A percentile compares a stretch with the other conserved stretches of the same genome.
These are phyloP conservation scores for Aspergillus asperescens DNA, from an alignment of 495 filamentous ascomycete species.

Conservation along the genomic window DNA sequence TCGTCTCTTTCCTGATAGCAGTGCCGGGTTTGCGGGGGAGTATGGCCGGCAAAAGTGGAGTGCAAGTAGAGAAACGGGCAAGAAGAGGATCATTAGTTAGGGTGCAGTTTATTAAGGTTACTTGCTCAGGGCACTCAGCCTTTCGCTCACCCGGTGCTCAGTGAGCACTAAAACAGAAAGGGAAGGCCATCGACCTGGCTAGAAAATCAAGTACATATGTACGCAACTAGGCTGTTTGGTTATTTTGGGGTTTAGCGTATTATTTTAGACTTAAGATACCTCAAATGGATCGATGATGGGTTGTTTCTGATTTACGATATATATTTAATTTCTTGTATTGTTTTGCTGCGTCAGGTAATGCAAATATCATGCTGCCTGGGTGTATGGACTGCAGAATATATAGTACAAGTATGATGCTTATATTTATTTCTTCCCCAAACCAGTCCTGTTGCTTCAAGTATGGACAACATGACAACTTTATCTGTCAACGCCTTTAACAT, in stretches of 20 bases:
- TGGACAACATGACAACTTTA: no score
- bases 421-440: no score
- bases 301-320: not conserved
- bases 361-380: no score
- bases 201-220: constrained; percentile 8
- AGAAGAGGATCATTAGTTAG: constrained; percentile 2
- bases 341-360: no score
- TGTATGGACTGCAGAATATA: no score
- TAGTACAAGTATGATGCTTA: no score
- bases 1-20: constrained; percentile 7
- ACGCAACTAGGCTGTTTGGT: not conserved
- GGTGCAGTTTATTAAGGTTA: constrained; percentile 4
- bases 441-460: no score
- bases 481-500: no score
- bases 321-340: not conserved
- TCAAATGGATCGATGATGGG: not conserved
- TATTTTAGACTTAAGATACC: not conserved
- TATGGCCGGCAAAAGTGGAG: constrained; percentile 9
- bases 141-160: constrained; percentile 1
- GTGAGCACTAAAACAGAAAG: constrained; percentile 16
- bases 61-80: constrained; percentile 4
- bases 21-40: not conserved
- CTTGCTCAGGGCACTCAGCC: not conserved
- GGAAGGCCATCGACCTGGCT: not conserved
- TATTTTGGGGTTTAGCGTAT: not conserved